Base-by-base conservation (phyloP, 345 rosid genomes). In the Melastoma malabathricum region DNA sequence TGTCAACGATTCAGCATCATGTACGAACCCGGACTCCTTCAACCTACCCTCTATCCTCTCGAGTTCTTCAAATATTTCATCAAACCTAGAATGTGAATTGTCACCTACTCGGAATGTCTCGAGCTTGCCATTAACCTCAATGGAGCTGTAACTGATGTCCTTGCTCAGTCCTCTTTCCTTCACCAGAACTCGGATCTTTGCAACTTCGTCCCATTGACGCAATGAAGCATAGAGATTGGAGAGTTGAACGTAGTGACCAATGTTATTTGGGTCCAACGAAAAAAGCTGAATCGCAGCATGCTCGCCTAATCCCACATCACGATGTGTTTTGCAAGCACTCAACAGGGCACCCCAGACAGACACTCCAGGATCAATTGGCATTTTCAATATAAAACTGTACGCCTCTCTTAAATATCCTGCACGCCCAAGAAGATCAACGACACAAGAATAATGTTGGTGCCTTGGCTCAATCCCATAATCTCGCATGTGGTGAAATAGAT, bases 291-390 rank as follows among this genome's bases (percentile, higher is more conserved):
- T 44, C 15, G 64, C 64, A 46, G 64, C 64, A 53, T 60, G 53
- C 43, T 60, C 58, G 15, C 64, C 64, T 15, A 60, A 41, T 47
- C 45, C 57, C 41, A 60, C 18, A 48, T 60, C 18, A 6, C 59
- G 52, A 22, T 60, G 52, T 27, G 47, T 47, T 52, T 53, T 60
- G 48, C 64, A 60, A 8, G 64, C 58, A 23, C 64, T 60, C 52
- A 60, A 48, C 19, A 60, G 64, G 3, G 64, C 64, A 27, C 64
- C 64, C 64, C 64, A 60, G 13, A 60, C 51, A 41, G 64, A 60
- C 18, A 54, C 52, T 5, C 59, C 54, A 2, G 64, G 64, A 22
- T 60, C 47, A 23, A 60, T 46, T 17, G 59, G 64, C 64, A 60
- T 60, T 43, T 60, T 60, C 44, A 53, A 4, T 10, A 60, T 60